Conservation (phyloP, 257 asterid species). For the Linaria vulgaris region DNA sequence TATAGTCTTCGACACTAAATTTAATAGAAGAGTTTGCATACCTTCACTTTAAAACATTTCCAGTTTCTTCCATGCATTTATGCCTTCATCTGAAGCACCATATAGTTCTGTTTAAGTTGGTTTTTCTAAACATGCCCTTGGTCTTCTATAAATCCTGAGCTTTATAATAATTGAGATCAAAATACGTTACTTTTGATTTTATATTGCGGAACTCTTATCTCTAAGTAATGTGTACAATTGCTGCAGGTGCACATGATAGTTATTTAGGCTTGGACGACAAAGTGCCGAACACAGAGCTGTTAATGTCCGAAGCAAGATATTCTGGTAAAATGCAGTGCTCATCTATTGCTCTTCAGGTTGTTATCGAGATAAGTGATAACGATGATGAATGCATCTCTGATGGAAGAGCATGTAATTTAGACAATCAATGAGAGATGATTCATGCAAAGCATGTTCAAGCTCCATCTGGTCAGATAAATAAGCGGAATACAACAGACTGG, state of each 20-base stretch:
- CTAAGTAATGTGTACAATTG: neutral
- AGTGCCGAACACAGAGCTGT: neutral
- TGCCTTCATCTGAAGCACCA: too few species aligned
- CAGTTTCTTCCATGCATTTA: too few species aligned
- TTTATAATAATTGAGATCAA: neutral
- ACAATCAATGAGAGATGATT: neutral
- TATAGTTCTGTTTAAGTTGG: too few species aligned
- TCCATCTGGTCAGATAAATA: neutral
- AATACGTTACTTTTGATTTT: neutral
- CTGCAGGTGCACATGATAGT: constrained; percentile 9
- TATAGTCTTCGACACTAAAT: too few species aligned
- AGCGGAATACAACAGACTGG: neutral
- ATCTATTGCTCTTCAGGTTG: neutral
- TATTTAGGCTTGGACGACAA: neutral
- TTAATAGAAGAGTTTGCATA: too few species aligned
- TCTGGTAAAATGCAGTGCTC: neutral
- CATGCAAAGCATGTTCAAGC: neutral
- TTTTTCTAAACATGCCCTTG: too few species aligned
- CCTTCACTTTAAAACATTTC: too few species aligned
- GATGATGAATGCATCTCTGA: constrained; percentile 6
- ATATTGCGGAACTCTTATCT: neutral
- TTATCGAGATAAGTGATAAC: constrained; percentile 8
- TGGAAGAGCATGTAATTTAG: neutral
- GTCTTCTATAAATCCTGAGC: too few species aligned
- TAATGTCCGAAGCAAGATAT: neutral